These are phyloP conservation scores for Huiozyma naganishii DNA, from an alignment of 805 yeast genomes.

Conservation along the genomic window DNA sequence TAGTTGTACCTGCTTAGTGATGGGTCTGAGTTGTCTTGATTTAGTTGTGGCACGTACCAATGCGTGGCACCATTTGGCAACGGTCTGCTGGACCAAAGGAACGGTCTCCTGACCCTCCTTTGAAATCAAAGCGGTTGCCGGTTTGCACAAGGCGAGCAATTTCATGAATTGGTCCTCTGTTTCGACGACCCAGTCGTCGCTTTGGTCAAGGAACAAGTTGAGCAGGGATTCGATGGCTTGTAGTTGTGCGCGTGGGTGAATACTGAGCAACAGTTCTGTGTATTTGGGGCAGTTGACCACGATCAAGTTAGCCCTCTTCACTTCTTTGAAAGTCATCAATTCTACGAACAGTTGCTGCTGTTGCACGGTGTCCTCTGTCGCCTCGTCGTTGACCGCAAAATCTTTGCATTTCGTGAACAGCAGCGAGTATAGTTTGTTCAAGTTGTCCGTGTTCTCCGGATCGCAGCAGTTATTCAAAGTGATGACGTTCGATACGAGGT, in stretches of 20 bases:
- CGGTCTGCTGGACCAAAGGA: conserved; percentile 35
- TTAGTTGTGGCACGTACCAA: too few relatives aligned
- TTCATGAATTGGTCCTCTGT: conserved; percentile 17
- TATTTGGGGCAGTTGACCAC: not conserved
- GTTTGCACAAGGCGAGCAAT: conserved; percentile 14
- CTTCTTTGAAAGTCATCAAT: conserved; percentile 10
- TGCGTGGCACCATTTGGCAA: too few relatives aligned
- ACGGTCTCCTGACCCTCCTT: conserved; percentile 14
- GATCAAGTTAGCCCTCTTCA: not conserved
- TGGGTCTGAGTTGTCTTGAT: too few relatives aligned
- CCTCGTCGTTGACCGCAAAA: conserved; percentile 13
- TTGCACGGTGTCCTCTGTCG: conserved; percentile 6
- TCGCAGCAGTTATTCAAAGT: conserved; percentile 57
- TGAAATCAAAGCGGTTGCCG: conserved; percentile 8
- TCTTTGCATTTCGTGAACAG: conserved; percentile 35
- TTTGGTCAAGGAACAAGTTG: not conserved
- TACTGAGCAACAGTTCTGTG: not conserved
- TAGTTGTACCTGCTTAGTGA: too few relatives aligned
- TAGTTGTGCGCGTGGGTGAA: conserved; percentile 15
- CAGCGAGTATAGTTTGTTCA: conserved; percentile 51
- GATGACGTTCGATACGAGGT: conserved; percentile 54
- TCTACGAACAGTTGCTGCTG: conserved; percentile 13
- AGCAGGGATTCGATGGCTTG: conserved; percentile 9
- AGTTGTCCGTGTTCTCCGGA: conserved; percentile 46
- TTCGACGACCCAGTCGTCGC: conserved; percentile 5